phyloP scores from a whole-genome alignment of 495 filamentous ascomycete species.

The Podospora comata region DNA sequence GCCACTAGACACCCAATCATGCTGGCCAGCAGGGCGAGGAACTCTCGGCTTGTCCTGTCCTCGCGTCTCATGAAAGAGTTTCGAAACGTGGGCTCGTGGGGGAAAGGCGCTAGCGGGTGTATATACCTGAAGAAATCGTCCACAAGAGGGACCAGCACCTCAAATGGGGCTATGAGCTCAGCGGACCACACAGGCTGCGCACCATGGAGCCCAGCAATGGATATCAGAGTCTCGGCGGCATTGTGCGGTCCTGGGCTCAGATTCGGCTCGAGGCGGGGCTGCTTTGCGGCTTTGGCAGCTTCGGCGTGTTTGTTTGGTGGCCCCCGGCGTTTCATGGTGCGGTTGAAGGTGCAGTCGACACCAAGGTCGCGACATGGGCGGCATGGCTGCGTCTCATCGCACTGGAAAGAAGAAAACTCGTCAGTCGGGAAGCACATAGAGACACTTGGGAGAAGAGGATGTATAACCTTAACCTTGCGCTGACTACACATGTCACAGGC shows the following conservation, averaged over 20 bases:
- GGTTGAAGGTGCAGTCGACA: slow-evolving; percentile 79
- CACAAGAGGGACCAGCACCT: slow-evolving; percentile 63
- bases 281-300: slow-evolving; percentile 61
- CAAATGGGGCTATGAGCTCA: slow-evolving; percentile 71
- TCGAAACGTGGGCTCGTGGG: slow-evolving; percentile 82
- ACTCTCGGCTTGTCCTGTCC: slow-evolving; percentile 63
- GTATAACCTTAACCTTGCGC: slow-evolving; percentile 77
- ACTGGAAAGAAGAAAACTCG: slow-evolving; percentile 45
- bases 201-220: slow-evolving; percentile 34
- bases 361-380: slow-evolving; percentile 72
- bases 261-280: slow-evolving; percentile 52
- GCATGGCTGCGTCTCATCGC: slow-evolving; percentile 78
- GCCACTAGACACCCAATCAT: slow-evolving; percentile 77
- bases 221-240: slow-evolving; percentile 48
- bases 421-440: not conserved
- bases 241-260: slow-evolving; percentile 40
- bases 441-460: not conserved
- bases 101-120: slow-evolving; percentile 80
- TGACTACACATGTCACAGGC: slow-evolving; percentile 84
- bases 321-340: slow-evolving; percentile 75
- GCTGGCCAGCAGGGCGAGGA: slow-evolving; percentile 73
- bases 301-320: slow-evolving; percentile 85
- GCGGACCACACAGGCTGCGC: slow-evolving; percentile 45
- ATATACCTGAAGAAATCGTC: slow-evolving; percentile 92
- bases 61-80: slow-evolving; percentile 65